Evolutionary conservation across 202 grass and related monocot genomes (phyloP).

Genomic region (Carex arenaria): DNA sequence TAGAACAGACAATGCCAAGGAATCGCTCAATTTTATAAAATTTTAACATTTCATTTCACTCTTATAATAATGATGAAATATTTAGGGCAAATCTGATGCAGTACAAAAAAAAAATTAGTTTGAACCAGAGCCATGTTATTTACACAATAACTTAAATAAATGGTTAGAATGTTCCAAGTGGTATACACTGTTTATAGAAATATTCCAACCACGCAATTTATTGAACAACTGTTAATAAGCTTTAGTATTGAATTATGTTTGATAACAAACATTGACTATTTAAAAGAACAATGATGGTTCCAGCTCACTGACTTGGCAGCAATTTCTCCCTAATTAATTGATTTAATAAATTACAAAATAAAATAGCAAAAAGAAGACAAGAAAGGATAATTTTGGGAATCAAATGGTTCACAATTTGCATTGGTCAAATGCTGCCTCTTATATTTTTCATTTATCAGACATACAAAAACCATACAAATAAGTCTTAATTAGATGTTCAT

Average conservation of each 20-base stretch:
- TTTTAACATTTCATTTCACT: background rate
- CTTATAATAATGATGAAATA: background rate
- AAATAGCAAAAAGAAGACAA: background rate
- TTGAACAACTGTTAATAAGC: background rate
- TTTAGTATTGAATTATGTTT: background rate
- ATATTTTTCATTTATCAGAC: background rate
- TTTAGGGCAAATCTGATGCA: background rate
- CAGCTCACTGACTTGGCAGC: background rate
- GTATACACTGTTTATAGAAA: background rate
- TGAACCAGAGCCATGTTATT: background rate
- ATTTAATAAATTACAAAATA: background rate
- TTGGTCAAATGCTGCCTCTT: background rate
- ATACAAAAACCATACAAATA: background rate
- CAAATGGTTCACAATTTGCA: background rate
- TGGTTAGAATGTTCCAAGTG: background rate
- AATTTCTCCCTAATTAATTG: background rate
- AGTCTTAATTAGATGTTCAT: background rate
- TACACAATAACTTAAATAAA: background rate
- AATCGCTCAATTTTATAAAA: background rate
- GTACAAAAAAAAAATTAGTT: background rate
- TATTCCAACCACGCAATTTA: background rate
- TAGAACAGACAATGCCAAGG: background rate
- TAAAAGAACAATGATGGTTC: conserved; percentile 1
- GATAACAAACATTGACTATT: background rate
- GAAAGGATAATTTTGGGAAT: background rate